phyloP scores from a whole-genome alignment of 2,329 filamentous ascomycete genomes.

The Chrysoporthe deuterocubensis region DNA sequence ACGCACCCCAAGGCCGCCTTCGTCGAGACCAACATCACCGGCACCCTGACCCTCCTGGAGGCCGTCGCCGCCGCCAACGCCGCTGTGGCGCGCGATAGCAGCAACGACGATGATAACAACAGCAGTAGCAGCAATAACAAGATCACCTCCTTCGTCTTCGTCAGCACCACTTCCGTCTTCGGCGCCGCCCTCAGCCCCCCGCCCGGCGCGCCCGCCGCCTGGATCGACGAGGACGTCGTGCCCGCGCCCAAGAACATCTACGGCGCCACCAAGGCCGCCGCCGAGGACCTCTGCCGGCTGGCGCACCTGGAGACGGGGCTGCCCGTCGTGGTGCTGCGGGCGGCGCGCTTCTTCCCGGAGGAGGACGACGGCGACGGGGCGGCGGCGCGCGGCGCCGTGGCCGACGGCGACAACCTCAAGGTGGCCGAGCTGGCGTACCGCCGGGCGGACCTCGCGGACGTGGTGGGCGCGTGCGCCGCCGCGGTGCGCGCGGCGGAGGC shows the following conservation, averaged over 20 bases:
- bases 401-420: conserved; percentile 49
- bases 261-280: conserved; percentile 52
- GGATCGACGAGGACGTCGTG: conserved; percentile 48
- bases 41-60: conserved; percentile 48
- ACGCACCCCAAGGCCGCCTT: conserved; percentile 50
- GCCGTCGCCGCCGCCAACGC: conserved; percentile 35
- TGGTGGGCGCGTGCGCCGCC: conserved; percentile 46
- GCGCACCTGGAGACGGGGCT: conserved; percentile 44
- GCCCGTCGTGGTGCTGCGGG: conserved; percentile 49
- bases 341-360: conserved; percentile 54
- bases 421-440: conserved; percentile 52
- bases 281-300: conserved; percentile 52
- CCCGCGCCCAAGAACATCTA: conserved; percentile 53
- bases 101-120: background rate
- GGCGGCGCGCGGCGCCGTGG: conserved; percentile 39
- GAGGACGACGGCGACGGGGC: conserved; percentile 48
- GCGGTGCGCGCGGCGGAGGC: conserved; percentile 38
- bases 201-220: conserved; percentile 40
- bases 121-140: background rate
- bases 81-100: background rate
- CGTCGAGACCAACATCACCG: conserved; percentile 49
- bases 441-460: conserved; percentile 48
- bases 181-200: conserved; percentile 45
- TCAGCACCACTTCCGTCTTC: conserved; percentile 52
- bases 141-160: conserved; percentile 47